These are phyloP conservation scores for Ichthyophthirius multifiliis DNA, from an alignment of 169 alveolate species.

Conservation along the genomic window DNA sequence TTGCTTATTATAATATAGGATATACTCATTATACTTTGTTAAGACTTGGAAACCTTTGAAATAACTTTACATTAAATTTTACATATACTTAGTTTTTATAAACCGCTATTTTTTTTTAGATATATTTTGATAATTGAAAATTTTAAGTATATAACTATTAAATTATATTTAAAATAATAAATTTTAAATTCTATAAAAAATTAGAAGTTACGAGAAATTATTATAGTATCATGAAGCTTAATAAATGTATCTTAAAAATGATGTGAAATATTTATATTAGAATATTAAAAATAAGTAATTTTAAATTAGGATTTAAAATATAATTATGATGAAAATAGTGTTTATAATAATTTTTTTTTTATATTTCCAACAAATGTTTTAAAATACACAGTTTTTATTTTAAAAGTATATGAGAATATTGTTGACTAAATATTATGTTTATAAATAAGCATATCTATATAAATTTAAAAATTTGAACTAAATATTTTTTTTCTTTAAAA, in stretches of 20 bases:
- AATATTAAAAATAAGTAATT: too few relatives aligned
- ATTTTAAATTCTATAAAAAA: constrained; percentile 28
- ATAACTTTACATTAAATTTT: not conserved
- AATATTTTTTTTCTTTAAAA: too few relatives aligned
- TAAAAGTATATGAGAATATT: constrained; percentile 9
- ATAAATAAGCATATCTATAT: too few relatives aligned
- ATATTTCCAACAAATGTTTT: constrained; percentile 39
- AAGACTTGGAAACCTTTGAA: not conserved
- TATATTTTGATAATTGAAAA: not conserved
- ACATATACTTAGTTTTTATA: not conserved
- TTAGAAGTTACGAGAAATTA: constrained; percentile 28
- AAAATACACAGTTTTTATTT: constrained; percentile 49
- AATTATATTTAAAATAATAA: not conserved
- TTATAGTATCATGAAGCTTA: constrained; percentile 24
- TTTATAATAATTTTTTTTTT: not conserved
- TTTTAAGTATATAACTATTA: not conserved
- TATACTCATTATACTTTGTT: not conserved
- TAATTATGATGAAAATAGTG: constrained; percentile 44
- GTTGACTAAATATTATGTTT: constrained; percentile 12
- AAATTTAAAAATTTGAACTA: too few relatives aligned
- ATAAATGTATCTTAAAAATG: constrained; percentile 50
- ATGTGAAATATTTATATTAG: not conserved
- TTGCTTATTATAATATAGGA: not conserved
- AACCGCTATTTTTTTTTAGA: not conserved
- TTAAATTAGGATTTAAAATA: constrained; percentile 39